Conservation (phyloP, 768 basidiomycete species). For the Tricholomella constricta region DNA sequence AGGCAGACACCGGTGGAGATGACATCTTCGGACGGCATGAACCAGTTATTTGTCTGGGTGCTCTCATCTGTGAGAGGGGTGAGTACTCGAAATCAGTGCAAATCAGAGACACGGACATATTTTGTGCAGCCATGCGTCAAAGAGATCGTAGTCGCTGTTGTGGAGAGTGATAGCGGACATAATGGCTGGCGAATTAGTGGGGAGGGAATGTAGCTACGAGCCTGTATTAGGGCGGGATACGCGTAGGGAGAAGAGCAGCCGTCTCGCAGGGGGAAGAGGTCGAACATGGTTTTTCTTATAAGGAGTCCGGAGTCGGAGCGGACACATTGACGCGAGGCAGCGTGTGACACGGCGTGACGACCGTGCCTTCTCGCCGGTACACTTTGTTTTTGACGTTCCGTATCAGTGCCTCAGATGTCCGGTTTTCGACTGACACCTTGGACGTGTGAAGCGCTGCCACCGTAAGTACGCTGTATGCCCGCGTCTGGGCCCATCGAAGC, state of each 20-base stretch:
- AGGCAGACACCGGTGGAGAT: slow-evolving; percentile 74
- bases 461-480: no score
- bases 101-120: slow-evolving; percentile 41
- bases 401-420: slow-evolving; percentile 15
- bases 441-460: no score
- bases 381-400: slow-evolving; percentile 11
- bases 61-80: slow-evolving; percentile 52
- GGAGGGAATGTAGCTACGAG: not conserved
- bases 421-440: no score
- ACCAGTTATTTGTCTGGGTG: slow-evolving; percentile 74
- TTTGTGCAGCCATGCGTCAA: slow-evolving; percentile 77
- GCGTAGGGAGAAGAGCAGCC: slow-evolving; percentile 21
- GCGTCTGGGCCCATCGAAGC: no score
- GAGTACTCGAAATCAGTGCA: not conserved
- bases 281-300: no score
- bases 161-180: slow-evolving; percentile 44
- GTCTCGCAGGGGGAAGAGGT: slow-evolving; percentile 19
- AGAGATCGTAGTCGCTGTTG: slow-evolving; percentile 74
- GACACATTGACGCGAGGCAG: no score
- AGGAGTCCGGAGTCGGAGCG: no score
- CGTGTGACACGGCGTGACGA: slow-evolving; percentile 2
- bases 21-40: slow-evolving; percentile 75
- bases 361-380: not conserved
- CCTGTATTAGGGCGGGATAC: slow-evolving; percentile 16
- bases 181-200: not conserved